Base-by-base conservation (phyloP, 805 yeast genomes). In the Lachancea waltii region DNA sequence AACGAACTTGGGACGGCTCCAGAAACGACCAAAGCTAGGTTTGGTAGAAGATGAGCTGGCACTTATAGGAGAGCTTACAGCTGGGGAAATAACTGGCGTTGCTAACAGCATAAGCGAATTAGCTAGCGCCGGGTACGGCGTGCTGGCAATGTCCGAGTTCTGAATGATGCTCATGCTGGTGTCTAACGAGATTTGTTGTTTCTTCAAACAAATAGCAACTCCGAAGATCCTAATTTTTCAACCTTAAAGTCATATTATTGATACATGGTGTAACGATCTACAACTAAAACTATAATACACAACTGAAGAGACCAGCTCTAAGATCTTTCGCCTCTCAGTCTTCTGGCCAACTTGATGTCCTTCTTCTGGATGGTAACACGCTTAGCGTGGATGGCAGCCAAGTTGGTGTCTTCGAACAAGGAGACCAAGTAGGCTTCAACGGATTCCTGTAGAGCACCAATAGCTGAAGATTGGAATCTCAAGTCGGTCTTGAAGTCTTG, bases 361-460 rank as follows among this genome's bases (percentile, higher is more conserved):
- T 89, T 89, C 85, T 87, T 90, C 77, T 86, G 95, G 62, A 90
- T 86, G 50, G 98, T 90, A 56, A 90, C 97, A 73, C 98, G 83
- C 81, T 92, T 90, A 60, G 97, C 98, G 70, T 90, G 98, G 54
- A 87, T 85, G 50, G 97, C 97, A 73, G 97, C 92, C 73, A 90
- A 77, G 75, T 89, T 90, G 51, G 97, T 92, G 69, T 92, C 97
- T 75, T 90, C 97, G 56, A 90, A 92, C 60, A 90, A 70, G 45
- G 95, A 85, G 39, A 90, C 96, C 58, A 92, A 75, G 77, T 87
- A 92, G 60, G 97, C 97, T 75, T 90, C 98, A 47, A 90, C 95
- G 48, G 97, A 89, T 72, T 92, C 98, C 69, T 90, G 98, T 58
- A 90, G 74, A 53, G 98, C 98, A 70, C 95, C 89, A 51, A 90